Base-by-base conservation (phyloP, 2,329 filamentous ascomycete genomes). In the Cladophialophora exuberans region DNA sequence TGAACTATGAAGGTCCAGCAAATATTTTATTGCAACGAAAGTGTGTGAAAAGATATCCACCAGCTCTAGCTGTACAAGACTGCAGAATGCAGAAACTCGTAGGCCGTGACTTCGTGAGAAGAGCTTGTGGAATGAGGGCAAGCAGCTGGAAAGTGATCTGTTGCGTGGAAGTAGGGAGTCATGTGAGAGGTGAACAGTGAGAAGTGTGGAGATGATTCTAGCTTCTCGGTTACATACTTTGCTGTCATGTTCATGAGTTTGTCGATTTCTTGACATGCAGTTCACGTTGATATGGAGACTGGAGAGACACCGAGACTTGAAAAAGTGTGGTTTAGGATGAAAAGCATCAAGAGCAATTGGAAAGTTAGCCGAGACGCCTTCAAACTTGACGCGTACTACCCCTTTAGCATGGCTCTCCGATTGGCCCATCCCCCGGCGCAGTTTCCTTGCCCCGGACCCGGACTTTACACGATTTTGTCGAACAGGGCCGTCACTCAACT, bases 1-100 rank as follows among this genome's bases (percentile, higher is more conserved):
- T 62, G 61, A 64, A 63, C 61, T 64, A 63, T 64, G 61, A 63
- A 64, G 61, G 62, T 62, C 62, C 62, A 52, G 17, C 15, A 39
- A 10, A 25, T 45, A 57, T 56, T 33, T 39, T 64, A 52, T 63
- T 57, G 61, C 62, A 63, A 63, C 61, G 38, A 31, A 48, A 54
- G 55, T 59, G 57, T 59, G 61, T 49, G 46, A 47, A 39, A 9
- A 55, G 51, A 60, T 44, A 60, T 51, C 60, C 62, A 62, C 56
- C 62, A 64, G 60, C 62, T 64, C 62, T 55, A 52, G 50, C 54
- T 15, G 39, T 35, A 42, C 46, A 53, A 41, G 33, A 39, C 53
- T 52, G 56, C 62, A 64, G 52, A 41, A 64, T 52, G 62, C 59
- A 50, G 52, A n/a, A 53, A 26, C 38, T 45, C 52, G 55, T 11